Percentiles rank a stretch among this genome's conserved stretches.
Conservation (phyloP, 495 filamentous ascomycete species). For the Emericellopsis terricola region DNA sequence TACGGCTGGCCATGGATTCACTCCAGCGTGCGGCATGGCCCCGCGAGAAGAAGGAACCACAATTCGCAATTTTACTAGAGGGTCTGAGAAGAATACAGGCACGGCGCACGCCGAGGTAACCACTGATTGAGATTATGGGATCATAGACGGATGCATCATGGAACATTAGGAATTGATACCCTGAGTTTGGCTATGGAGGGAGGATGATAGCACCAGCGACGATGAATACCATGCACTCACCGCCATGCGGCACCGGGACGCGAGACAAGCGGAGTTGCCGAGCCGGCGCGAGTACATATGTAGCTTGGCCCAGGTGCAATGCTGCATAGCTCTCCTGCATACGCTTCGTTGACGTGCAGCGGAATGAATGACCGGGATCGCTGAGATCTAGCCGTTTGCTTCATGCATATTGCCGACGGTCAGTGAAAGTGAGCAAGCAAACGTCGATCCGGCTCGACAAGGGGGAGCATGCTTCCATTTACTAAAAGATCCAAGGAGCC, state of each 20-base stretch:
- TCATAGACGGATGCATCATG: not conserved
- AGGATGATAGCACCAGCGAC: not conserved
- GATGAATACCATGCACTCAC: not conserved
- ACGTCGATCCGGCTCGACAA: no score
- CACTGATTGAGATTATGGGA: not conserved
- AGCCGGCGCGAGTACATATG: no score
- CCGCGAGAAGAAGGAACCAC: not conserved
- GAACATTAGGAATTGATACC: not conserved
- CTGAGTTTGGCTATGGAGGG: not conserved
- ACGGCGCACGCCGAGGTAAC: not conserved
- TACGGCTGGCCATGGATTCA: not conserved
- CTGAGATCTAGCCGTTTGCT: no score
- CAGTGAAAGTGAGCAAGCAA: no score
- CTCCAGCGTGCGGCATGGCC: not conserved
- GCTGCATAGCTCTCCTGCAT: no score
- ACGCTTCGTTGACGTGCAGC: no score
- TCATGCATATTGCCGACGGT: no score
- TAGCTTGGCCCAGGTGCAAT: no score
- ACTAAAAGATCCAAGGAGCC: no score
- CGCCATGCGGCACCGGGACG: not conserved
- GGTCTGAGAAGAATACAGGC: not conserved
- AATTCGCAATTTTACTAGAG: not conserved
- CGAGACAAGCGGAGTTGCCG: not conserved
- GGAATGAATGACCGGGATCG: no score
- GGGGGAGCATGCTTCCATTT: no score